phyloP scores from a whole-genome alignment of 2,329 filamentous ascomycete species.

The Venturia pyrina region DNA sequence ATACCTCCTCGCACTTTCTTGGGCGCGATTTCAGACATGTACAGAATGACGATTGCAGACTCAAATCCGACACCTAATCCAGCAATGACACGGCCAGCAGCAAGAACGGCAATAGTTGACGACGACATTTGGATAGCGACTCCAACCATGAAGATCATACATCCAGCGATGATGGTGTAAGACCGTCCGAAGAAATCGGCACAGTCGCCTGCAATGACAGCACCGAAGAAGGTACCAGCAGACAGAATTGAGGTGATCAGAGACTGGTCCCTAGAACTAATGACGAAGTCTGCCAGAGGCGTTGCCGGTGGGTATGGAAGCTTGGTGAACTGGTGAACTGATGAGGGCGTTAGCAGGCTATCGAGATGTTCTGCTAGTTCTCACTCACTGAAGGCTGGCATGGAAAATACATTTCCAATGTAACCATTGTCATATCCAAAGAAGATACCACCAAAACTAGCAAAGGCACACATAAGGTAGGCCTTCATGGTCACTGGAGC shows the following conservation, averaged over 20 bases:
- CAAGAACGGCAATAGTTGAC: not conserved
- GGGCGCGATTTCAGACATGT: conserved; percentile 15
- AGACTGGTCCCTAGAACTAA: conserved; percentile 34
- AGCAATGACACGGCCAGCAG: conserved; percentile 63
- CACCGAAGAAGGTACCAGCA: conserved; percentile 67
- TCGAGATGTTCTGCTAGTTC: not conserved
- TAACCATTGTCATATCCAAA: conserved; percentile 73
- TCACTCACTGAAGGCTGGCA: conserved; percentile 17
- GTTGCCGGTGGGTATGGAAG: conserved; percentile 7
- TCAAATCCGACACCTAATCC: conserved; percentile 65
- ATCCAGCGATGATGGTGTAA: conserved; percentile 60
- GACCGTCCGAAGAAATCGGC: conserved; percentile 67
- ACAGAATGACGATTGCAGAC: conserved; percentile 49
- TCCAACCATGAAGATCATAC: conserved; percentile 52
- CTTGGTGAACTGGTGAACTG: conserved; percentile 2
- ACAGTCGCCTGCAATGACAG: conserved; percentile 57
- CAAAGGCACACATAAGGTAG: conserved; percentile 37
- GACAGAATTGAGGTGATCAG: conserved; percentile 66
- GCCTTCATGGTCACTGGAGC: conserved; percentile 38
- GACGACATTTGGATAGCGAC: conserved; percentile 45
- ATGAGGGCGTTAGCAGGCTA: not conserved
- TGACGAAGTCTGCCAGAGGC: not conserved
- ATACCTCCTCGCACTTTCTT: conserved; percentile 6
- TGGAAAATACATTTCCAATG: conserved; percentile 53
- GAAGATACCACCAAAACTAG: conserved; percentile 50